A percentile compares a stretch with the other conserved stretches of the same genome.
Conservation (phyloP, 2,329 filamentous ascomycete species). For the Cordyceps cateniannulata region DNA sequence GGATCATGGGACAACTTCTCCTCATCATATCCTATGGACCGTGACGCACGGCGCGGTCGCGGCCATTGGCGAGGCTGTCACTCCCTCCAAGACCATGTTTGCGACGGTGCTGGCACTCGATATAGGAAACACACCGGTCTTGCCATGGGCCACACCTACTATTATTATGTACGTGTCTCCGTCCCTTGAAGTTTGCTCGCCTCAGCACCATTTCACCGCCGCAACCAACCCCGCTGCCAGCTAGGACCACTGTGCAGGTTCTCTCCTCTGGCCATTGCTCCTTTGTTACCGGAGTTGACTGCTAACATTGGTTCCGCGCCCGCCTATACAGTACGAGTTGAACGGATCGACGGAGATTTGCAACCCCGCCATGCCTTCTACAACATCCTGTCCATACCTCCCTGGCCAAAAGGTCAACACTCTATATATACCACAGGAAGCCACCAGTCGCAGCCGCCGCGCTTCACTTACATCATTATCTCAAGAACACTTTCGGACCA, state of each 20-base stretch:
- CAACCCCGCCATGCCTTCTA: constrained; percentile 65
- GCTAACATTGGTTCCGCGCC: background rate
- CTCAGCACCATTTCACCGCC: constrained; percentile 5
- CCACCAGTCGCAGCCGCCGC: constrained; percentile 52
- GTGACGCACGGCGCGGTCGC: constrained; percentile 66
- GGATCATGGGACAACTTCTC: constrained; percentile 96
- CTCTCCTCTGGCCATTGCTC: constrained; percentile 6
- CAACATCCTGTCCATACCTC: constrained; percentile 74
- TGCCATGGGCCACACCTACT: constrained; percentile 90
- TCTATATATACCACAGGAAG: constrained; percentile 71
- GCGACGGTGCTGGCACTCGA: constrained; percentile 57
- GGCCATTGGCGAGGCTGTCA: constrained; percentile 85
- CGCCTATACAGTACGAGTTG: constrained; percentile 65
- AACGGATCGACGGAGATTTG: constrained; percentile 72
- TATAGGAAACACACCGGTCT: constrained; percentile 64
- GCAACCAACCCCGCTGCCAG: background rate
- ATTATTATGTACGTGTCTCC: constrained; percentile 73
- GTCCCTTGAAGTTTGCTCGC: constrained; percentile 27
- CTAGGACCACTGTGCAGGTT: constrained; percentile 7
- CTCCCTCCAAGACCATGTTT: constrained; percentile 77
- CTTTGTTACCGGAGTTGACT: background rate
- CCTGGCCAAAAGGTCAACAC: constrained; percentile 86
- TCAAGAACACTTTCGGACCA: constrained; percentile 59
- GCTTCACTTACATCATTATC: constrained; percentile 57
- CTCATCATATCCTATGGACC: constrained; percentile 71